Percentiles rank a stretch among this genome's conserved stretches.
These are phyloP conservation scores for Chrysanthemum makinoi DNA, from an alignment of 129 eudicot genomes.

Conservation along the genomic window DNA sequence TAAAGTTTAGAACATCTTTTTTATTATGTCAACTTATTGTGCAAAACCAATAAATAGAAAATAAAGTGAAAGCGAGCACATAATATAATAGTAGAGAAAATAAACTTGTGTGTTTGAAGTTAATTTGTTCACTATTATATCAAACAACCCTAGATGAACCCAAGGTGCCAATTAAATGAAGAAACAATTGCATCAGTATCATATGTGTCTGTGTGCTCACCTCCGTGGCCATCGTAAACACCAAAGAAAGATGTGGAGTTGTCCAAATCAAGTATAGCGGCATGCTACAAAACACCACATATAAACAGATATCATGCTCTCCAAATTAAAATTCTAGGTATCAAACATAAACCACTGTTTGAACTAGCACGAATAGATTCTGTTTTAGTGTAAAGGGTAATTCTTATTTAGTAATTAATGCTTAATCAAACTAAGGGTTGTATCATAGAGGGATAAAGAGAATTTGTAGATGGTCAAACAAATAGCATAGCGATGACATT, in stretches of 20 bases:
- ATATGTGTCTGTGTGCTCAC: conserved; percentile 41
- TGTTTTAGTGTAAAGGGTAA: not conserved
- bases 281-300: conserved; percentile 65
- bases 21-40: not conserved
- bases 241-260: conserved; percentile 81
- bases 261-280: conserved; percentile 76
- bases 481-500: conserved; percentile 11
- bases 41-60: conserved; percentile 3
- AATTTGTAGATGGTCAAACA: not conserved
- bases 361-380: too few relatives aligned
- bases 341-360: too few relatives aligned
- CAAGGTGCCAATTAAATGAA: conserved; percentile 11
- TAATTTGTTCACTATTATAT: conserved; percentile 1
- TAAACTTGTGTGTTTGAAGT: conserved; percentile 12
- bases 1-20: not conserved
- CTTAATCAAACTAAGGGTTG: conserved; percentile 4
- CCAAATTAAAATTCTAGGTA: conserved; percentile 7
- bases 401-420: conserved; percentile 5
- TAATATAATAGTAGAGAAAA: not conserved
- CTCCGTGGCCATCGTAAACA: conserved; percentile 99
- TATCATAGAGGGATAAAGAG: conserved; percentile 6
- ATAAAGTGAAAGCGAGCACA: not conserved
- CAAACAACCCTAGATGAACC: conserved; percentile 7
- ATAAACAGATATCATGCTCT: conserved; percentile 16
- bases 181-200: conserved; percentile 6